Base-by-base conservation (phyloP, 768 basidiomycete genomes). In the Suillus subalutaceus region DNA sequence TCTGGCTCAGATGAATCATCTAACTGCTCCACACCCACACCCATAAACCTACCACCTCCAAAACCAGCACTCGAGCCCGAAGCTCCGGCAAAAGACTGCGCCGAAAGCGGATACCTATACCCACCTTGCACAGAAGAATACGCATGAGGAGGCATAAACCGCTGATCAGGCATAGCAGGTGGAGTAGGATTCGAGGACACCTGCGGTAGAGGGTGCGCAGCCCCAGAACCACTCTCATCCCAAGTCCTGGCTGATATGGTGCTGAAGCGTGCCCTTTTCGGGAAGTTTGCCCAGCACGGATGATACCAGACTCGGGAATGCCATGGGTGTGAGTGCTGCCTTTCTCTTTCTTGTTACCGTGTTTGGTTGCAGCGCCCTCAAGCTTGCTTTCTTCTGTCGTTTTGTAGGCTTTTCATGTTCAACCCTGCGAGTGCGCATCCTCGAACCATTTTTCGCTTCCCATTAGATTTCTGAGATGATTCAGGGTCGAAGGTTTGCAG, bases 391-490 rank as follows among this genome's bases (percentile, higher is more conserved):
- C 69, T 67, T 80, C 63, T 60, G 71, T 63, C 70, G 81, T 72
- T 69, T 75, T 62, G 56, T 55, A 55, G 67, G 72, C 56, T 41
- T 75, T 9, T 41, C 37, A 52, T 15, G 15, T 30, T 52, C 52
- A n/a, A 52, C 52, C 16, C 23, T 15, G 50, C 50, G 50, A 52
- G 16, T 52, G 26, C 7, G 52, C 26, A 32, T 52, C 77, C 69
- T 7, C 50, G 30, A n/a, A 60, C 66, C 70, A 35, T 72, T 75
- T 81, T 82, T 44, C 83, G 79, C 66, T 84, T 84, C 1, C 55
- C 41, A 32, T 44, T 38, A 20, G 59, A 60, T 57, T 52, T 66
- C 41, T 66, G 67, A 63, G 69, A 68, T 62, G 63, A 58, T 59
- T 74, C 78, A 8, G 74, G 74, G 44, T 72, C 63, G 41, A 78